Conservation (phyloP, 495 filamentous ascomycete species). For the Staphylotrichum longicolle region DNA sequence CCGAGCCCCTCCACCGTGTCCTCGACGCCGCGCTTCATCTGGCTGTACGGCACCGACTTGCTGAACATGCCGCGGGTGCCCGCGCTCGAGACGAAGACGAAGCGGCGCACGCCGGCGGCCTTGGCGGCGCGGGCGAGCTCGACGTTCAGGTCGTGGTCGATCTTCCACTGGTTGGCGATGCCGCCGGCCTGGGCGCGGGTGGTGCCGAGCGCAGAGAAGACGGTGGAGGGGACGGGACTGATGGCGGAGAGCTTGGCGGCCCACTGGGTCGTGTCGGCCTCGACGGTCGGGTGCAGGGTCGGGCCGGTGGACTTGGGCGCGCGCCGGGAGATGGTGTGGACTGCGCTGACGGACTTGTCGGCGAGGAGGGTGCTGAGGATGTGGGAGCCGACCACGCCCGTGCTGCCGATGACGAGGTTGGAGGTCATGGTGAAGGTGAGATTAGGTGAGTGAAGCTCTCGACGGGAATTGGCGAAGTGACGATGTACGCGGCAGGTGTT, state of each 20-base stretch:
- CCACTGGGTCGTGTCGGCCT: conserved; percentile 55
- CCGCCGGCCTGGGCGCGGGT: conserved; percentile 64
- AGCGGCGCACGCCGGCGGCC: conserved; percentile 60
- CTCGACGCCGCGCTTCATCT: conserved; percentile 82
- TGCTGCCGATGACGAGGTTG: conserved; percentile 55
- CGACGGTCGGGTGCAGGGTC: conserved; percentile 51
- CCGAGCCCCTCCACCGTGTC: conserved; percentile 66
- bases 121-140: conserved; percentile 65
- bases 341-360: conserved; percentile 39
- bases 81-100: conserved; percentile 63
- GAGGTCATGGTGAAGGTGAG: conserved; percentile 31
- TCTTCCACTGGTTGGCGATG: conserved; percentile 69
- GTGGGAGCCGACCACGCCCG: conserved; percentile 56
- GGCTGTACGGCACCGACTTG: conserved; percentile 51
- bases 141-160: conserved; percentile 73
- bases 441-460: conserved; percentile 2
- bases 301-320: conserved; percentile 44
- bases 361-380: conserved; percentile 57
- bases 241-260: conserved; percentile 51
- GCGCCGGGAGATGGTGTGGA: conserved; percentile 60
- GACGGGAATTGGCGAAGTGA: not conserved
- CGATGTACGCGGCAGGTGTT: not conserved
- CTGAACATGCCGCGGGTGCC: conserved; percentile 44
- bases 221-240: conserved; percentile 55
- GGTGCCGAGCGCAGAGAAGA: conserved; percentile 66